Percentiles rank a stretch among this genome's conserved stretches.
These are phyloP conservation scores for Cyberlindnera nakhonratchasimensis DNA, from an alignment of 805 yeast species.

Conservation along the genomic window DNA sequence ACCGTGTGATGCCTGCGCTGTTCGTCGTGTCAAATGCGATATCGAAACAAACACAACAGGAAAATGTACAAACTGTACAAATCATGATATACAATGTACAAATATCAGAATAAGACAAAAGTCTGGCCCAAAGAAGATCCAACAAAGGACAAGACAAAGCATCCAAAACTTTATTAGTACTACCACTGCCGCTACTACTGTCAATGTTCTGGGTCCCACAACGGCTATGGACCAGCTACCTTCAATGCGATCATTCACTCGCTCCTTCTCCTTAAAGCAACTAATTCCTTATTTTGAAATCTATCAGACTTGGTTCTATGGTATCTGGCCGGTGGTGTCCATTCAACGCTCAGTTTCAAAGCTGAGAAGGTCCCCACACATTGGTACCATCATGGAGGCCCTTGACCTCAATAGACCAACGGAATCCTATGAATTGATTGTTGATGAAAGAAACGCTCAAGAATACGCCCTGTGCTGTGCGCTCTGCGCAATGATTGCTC, in stretches of 20 bases:
- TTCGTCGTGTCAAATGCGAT: conserved; percentile 27
- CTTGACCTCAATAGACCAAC: conserved; percentile 6
- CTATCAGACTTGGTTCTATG: conserved; percentile 28
- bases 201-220: background rate
- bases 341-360: conserved; percentile 17
- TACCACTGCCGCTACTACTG: background rate
- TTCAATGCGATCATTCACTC: background rate
- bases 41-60: conserved; percentile 14
- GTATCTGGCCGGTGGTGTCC: conserved; percentile 27
- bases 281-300: conserved; percentile 23
- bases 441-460: conserved; percentile 15
- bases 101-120: conserved; percentile 25
- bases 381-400: conserved; percentile 6
- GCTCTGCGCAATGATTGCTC: conserved; percentile 23
- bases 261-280: conserved; percentile 18
- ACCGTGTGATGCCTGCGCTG: conserved; percentile 29
- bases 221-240: background rate
- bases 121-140: conserved; percentile 26
- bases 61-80: conserved; percentile 23
- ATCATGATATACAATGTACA: conserved; percentile 24
- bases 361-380: conserved; percentile 6
- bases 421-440: conserved; percentile 4
- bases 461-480: conserved; percentile 24
- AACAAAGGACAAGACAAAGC: conserved; percentile 22
- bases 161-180: conserved; percentile 12